Conservation (phyloP, 23 red algal genomes). For the Cyanidiococcus yangmingshanensis region DNA sequence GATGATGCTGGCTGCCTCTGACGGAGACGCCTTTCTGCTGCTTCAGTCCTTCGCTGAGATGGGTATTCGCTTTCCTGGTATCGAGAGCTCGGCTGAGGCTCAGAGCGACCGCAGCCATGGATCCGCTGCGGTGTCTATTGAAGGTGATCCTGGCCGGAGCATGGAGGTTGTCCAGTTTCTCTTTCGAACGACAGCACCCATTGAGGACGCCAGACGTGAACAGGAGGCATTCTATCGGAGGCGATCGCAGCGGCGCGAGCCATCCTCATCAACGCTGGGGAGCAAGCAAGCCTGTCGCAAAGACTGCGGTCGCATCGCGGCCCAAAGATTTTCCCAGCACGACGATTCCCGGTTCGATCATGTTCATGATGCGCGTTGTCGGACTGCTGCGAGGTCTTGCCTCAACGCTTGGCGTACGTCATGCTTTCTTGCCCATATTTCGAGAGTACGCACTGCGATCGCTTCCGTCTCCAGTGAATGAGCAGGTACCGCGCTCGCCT, state of each 20-base stretch:
- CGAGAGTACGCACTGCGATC: slow-evolving; percentile 38
- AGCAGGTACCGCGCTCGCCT: not conserved
- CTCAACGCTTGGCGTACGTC: slow-evolving; percentile 34
- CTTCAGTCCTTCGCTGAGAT: slow-evolving; percentile 45
- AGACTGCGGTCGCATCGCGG: not conserved
- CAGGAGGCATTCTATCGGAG: not conserved
- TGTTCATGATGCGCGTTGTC: slow-evolving; percentile 59
- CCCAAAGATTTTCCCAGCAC: not conserved
- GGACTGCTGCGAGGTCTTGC: slow-evolving; percentile 55
- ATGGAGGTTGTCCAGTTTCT: slow-evolving; percentile 53
- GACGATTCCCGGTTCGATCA: slow-evolving; percentile 50
- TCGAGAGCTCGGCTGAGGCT: not conserved
- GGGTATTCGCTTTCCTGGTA: slow-evolving; percentile 33
- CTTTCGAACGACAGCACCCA: slow-evolving; percentile 26
- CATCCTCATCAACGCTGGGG: not conserved
- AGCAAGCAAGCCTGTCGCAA: not conserved
- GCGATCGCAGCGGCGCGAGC: not conserved
- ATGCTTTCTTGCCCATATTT: slow-evolving; percentile 38
- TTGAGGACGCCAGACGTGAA: not conserved
- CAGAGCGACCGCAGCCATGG: not conserved
- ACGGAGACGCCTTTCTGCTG: slow-evolving; percentile 49
- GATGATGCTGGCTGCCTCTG: slow-evolving; percentile 50
- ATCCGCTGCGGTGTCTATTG: not conserved
- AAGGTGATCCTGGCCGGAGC: slow-evolving; percentile 26
- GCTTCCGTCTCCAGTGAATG: not conserved